phyloP scores from a whole-genome alignment of 345 rosid genomes.

The Moricandia moricandioides region DNA sequence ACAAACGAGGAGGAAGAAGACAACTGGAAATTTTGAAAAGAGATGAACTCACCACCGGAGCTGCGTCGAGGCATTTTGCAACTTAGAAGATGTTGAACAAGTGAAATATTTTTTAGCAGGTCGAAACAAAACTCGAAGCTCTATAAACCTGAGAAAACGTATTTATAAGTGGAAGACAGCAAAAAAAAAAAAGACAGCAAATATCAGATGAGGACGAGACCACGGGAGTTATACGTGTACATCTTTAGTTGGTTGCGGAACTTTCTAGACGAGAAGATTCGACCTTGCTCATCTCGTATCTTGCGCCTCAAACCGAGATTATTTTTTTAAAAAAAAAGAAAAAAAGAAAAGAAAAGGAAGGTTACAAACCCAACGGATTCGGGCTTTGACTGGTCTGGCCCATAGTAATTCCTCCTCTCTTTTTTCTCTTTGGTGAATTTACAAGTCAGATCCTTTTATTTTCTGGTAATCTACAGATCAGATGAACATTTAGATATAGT shows the following conservation, averaged over 20 bases:
- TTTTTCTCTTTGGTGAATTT: not conserved
- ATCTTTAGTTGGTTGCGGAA: not conserved
- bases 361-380: not conserved
- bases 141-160: not conserved
- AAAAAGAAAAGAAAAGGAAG: too few relatives aligned
- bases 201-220: not conserved
- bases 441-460: not conserved
- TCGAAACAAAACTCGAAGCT: not conserved
- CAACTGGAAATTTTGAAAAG: not conserved
- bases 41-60: slow-evolving; percentile 14
- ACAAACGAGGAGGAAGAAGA: not conserved
- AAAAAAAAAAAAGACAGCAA: not conserved
- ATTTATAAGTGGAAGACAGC: not conserved
- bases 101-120: not conserved
- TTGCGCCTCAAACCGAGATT: slow-evolving; percentile 5
- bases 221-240: not conserved
- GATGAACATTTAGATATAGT: not conserved
- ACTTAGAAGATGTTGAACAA: not conserved
- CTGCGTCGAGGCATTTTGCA: slow-evolving; percentile 28
- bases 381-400: slow-evolving; percentile 17
- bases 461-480: not conserved
- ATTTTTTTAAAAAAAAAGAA: not conserved
- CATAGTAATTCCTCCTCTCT: not conserved
- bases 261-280: slow-evolving; percentile 11
- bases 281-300: slow-evolving; percentile 16